A percentile compares a stretch with the other conserved stretches of the same genome.
Conservation (phyloP, 1,284 basidiomycete species). For the Cutaneotrichosporon spelunceum region DNA sequence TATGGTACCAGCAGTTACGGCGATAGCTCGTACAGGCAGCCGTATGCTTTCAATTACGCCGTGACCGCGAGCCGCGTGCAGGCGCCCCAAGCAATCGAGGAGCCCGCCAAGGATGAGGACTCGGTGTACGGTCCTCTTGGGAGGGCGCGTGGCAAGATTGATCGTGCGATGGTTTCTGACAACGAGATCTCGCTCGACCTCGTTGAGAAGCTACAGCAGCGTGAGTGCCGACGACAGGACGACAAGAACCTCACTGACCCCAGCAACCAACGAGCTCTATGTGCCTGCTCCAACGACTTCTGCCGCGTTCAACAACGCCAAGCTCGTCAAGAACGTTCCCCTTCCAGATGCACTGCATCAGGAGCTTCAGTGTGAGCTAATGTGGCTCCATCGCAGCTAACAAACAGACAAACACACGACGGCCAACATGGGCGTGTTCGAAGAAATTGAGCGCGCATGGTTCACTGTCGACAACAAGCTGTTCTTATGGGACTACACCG, state of each 20-base stretch:
- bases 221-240: slow-evolving; percentile 21
- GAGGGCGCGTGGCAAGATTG: slow-evolving; percentile 39
- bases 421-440: slow-evolving; percentile 76
- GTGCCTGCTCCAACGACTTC: slow-evolving; percentile 20
- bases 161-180: slow-evolving; percentile 36
- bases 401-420: slow-evolving; percentile 37
- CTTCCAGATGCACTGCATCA: slow-evolving; percentile 47
- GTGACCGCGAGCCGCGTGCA: slow-evolving; percentile 13
- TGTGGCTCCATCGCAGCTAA: slow-evolving; percentile 6
- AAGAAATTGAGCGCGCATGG: slow-evolving; percentile 93
- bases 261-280: slow-evolving; percentile 28
- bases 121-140: slow-evolving; percentile 42
- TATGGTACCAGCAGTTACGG: background rate
- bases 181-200: slow-evolving; percentile 44
- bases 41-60: slow-evolving; percentile 8
- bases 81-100: slow-evolving; percentile 38
- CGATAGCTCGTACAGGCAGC: background rate
- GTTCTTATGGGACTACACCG: slow-evolving; percentile 94
- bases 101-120: slow-evolving; percentile 41
- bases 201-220: slow-evolving; percentile 23
- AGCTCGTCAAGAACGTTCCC: slow-evolving; percentile 33
- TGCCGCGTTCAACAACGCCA: slow-evolving; percentile 27
- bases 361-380: slow-evolving; percentile 41
- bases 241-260: background rate
- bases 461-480: slow-evolving; percentile 91